A percentile compares a stretch with the other conserved stretches of the same genome.
phyloP scores from a whole-genome alignment of 2,329 filamentous ascomycete species.

The Camptophora hylomeconis region DNA sequence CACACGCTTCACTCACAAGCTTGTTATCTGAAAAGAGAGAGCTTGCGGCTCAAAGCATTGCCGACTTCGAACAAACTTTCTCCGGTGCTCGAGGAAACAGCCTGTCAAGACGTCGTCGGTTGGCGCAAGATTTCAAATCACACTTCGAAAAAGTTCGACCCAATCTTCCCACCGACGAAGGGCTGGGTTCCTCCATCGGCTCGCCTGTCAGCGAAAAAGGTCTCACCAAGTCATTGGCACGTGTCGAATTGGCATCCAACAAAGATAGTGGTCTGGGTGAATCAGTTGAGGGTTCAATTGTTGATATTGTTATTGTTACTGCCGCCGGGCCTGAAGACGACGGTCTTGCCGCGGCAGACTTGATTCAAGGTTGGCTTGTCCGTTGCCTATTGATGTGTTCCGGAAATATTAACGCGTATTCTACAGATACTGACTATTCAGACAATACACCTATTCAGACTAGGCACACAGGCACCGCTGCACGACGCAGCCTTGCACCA shows the following conservation, averaged over 20 bases:
- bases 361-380: conserved; percentile 19
- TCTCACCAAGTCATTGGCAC: conserved; percentile 23
- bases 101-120: conserved; percentile 21
- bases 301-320: too few species aligned
- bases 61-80: conserved; percentile 52
- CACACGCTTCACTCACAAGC: conserved; percentile 19
- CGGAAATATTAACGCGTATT: conserved; percentile 13
- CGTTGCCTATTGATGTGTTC: conserved; percentile 17
- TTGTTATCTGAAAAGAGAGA: conserved; percentile 51
- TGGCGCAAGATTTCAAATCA: conserved; percentile 12
- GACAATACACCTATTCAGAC: conserved; percentile 7
- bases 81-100: conserved; percentile 28
- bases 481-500: conserved; percentile 25
- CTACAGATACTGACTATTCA: conserved; percentile 15
- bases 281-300: conserved; percentile 16
- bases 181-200: conserved; percentile 71
- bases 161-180: conserved; percentile 64
- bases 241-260: conserved; percentile 26
- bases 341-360: conserved; percentile 11
- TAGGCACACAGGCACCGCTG: conserved; percentile 1
- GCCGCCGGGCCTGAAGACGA: conserved; percentile 16
- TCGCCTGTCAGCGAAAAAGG: conserved; percentile 36
- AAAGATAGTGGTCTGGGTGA: conserved; percentile 16
- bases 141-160: conserved; percentile 32
- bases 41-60: conserved; percentile 56